A percentile compares a stretch with the other conserved stretches of the same genome.
Evolutionary conservation across 768 basidiomycete genomes (phyloP).

Genomic region (Suillus plorans): DNA sequence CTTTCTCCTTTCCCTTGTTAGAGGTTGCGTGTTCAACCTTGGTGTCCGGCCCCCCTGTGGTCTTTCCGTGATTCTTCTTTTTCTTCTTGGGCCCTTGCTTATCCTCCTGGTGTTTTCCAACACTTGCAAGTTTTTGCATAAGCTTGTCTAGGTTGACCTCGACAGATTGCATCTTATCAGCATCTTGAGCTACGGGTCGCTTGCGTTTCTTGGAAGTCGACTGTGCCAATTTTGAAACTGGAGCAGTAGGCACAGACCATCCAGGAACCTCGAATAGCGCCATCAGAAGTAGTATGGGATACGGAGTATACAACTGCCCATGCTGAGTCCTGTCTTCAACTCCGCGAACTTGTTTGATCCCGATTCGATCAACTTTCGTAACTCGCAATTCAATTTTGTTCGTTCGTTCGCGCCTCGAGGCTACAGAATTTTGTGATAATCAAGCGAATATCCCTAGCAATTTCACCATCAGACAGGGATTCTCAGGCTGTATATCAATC

Average conservation of each 20-base stretch:
- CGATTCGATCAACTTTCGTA: neutral
- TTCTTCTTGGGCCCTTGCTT: constrained; percentile 21
- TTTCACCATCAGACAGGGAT: neutral
- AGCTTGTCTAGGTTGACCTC: constrained; percentile 63
- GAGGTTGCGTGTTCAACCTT: neutral
- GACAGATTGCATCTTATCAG: constrained; percentile 36
- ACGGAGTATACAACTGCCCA: too few relatives aligned
- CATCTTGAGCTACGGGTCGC: constrained; percentile 38
- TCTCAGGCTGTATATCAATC: neutral
- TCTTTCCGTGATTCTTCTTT: constrained; percentile 11
- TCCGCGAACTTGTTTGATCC: neutral
- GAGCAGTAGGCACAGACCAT: constrained; percentile 54
- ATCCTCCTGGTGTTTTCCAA: constrained; percentile 10
- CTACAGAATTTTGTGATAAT: neutral
- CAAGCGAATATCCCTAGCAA: neutral
- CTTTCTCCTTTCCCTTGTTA: constrained; percentile 10
- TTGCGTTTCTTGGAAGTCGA: constrained; percentile 56
- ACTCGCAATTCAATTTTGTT: neutral
- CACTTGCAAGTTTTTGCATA: constrained; percentile 45
- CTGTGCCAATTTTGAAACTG: constrained; percentile 35
- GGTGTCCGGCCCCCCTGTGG: neutral
- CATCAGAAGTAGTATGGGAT: constrained; percentile 27
- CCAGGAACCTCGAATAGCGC: constrained; percentile 67
- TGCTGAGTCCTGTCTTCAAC: neutral
- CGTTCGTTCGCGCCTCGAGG: neutral